A percentile compares a stretch with the other conserved stretches of the same genome.
These are phyloP conservation scores for Auxenochlorella protothecoides DNA, from an alignment of 139 green algal species.

Conservation along the genomic window DNA sequence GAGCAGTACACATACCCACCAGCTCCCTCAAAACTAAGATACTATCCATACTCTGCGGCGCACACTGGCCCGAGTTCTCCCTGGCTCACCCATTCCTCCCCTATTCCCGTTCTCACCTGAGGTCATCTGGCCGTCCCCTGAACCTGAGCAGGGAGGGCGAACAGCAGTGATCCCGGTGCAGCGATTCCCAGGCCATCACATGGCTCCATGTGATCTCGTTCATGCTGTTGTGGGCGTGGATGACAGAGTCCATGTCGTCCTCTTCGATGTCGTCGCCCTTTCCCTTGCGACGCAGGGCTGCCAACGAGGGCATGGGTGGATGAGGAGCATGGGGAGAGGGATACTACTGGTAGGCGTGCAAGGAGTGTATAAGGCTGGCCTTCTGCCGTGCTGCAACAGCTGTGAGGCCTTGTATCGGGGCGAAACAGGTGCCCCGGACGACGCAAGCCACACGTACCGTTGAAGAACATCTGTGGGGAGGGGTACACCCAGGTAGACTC, in stretches of 20 bases:
- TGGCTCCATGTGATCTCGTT: constrained; percentile 88
- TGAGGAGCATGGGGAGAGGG: too few relatives aligned
- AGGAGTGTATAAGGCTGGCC: too few relatives aligned
- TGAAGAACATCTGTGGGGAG: constrained; percentile 96
- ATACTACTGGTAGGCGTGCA: too few relatives aligned
- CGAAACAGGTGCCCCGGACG: too few relatives aligned
- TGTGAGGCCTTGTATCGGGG: too few relatives aligned
- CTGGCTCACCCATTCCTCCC: too few relatives aligned
- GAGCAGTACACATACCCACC: too few relatives aligned
- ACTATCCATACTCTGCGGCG: too few relatives aligned
- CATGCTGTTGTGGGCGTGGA: constrained; percentile 69
- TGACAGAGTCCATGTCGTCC: constrained; percentile 81
- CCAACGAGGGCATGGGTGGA: neutral
- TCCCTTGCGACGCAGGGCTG: constrained; percentile 82
- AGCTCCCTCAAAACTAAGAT: too few relatives aligned
- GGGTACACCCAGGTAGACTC: constrained; percentile 78
- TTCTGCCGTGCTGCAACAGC: too few relatives aligned
- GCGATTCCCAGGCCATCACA: constrained; percentile 71
- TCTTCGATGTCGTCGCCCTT: constrained; percentile 86
- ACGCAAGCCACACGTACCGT: constrained; percentile 42
- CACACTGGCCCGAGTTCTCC: too few relatives aligned
- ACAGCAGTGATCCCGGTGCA: constrained; percentile 65
- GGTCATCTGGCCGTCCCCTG: constrained; percentile 71
- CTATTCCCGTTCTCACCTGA: constrained; percentile 36
- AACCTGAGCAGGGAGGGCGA: constrained; percentile 71